These are phyloP conservation scores for Sarocladiaceae sp. DNA, from an alignment of 2,329 filamentous ascomycete species.

Conservation along the genomic window DNA sequence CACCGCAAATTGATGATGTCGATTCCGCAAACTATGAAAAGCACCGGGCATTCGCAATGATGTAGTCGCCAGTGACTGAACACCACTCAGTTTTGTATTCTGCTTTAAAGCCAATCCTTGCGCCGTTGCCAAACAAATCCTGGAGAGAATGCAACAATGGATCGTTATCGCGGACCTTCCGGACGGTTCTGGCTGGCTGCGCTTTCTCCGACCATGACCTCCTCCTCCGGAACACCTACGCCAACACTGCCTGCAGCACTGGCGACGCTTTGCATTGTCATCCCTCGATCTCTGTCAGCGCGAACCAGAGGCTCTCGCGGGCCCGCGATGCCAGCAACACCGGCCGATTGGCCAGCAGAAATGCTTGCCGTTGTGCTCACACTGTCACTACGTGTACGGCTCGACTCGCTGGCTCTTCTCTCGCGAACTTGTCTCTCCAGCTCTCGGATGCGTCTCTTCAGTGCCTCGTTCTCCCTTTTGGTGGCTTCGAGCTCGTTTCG, in stretches of 20 bases:
- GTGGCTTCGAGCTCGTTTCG: slow-evolving; percentile 54
- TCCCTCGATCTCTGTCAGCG: slow-evolving; percentile 36
- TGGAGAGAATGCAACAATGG: background rate
- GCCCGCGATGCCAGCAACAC: slow-evolving; percentile 27
- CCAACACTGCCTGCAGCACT: slow-evolving; percentile 39
- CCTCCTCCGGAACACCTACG: slow-evolving; percentile 53
- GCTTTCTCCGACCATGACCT: slow-evolving; percentile 55
- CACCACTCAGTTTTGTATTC: too few species aligned
- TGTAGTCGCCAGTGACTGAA: too few species aligned
- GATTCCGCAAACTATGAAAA: too few species aligned
- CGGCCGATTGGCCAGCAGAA: slow-evolving; percentile 32
- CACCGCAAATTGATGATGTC: too few species aligned
- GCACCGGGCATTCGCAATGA: too few species aligned
- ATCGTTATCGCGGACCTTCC: slow-evolving; percentile 12
- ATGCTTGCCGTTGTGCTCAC: slow-evolving; percentile 47
- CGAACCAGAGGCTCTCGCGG: slow-evolving; percentile 31
- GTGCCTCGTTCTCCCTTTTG: slow-evolving; percentile 56
- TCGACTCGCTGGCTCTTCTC: slow-evolving; percentile 39
- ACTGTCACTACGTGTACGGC: slow-evolving; percentile 44
- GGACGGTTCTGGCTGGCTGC: slow-evolving; percentile 41
- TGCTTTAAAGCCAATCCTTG: too few species aligned
- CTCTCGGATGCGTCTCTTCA: slow-evolving; percentile 56
- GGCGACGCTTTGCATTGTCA: slow-evolving; percentile 34
- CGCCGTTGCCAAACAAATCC: background rate
- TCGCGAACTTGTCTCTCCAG: slow-evolving; percentile 51